phyloP scores from a whole-genome alignment of 2,329 filamentous ascomycete species.

The Colletotrichum tofieldiae region DNA sequence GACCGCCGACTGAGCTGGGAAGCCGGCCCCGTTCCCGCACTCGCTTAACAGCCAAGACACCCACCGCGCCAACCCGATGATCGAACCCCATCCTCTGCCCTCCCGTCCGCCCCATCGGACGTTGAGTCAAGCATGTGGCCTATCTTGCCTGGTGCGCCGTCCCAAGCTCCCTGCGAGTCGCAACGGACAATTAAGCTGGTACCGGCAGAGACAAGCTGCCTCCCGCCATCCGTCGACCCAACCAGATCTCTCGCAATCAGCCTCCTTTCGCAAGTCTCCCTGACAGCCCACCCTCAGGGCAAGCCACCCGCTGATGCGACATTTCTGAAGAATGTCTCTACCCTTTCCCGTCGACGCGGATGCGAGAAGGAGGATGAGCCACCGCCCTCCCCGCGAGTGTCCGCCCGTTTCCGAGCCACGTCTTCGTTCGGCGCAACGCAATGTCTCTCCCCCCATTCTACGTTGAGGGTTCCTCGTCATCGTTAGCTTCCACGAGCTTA shows the following conservation, averaged over 20 bases:
- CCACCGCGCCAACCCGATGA: neutral
- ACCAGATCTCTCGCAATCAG: neutral
- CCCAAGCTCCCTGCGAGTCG: neutral
- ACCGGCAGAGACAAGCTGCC: neutral
- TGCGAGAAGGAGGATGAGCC: neutral
- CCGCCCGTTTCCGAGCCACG: too few species aligned
- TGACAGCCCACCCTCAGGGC: neutral
- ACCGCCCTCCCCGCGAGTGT: neutral
- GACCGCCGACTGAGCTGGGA: conserved; percentile 4
- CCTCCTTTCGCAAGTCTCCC: neutral
- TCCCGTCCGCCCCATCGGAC: neutral
- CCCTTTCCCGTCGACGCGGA: conserved; percentile 6
- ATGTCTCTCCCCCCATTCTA: neutral
- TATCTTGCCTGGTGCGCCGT: neutral
- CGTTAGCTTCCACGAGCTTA: neutral
- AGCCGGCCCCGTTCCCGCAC: conserved; percentile 33
- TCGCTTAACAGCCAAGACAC: conserved; percentile 35
- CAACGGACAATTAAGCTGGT: neutral
- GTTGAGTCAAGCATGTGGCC: neutral
- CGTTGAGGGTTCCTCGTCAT: neutral
- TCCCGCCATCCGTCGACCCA: conserved; percentile 4
- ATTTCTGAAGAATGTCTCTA: neutral
- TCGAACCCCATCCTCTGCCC: neutral
- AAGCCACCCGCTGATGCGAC: conserved; percentile 1
- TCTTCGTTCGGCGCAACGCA: neutral